Evolutionary conservation across 2,329 filamentous ascomycete species (phyloP).

Genomic region (Venturia aucupariae): DNA sequence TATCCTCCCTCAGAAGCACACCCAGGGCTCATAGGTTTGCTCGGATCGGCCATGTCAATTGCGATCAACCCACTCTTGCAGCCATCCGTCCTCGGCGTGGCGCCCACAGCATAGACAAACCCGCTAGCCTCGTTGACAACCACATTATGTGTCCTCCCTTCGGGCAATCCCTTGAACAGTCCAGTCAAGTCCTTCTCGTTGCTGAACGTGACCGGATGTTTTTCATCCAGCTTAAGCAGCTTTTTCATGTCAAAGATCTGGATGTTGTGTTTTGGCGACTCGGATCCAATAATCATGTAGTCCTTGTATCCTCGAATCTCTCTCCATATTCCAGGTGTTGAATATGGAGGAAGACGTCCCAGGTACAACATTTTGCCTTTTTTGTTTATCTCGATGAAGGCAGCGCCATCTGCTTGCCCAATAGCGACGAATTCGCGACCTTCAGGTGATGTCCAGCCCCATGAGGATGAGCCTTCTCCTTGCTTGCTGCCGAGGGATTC

Average conservation of each 20-base stretch:
- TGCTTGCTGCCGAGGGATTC: constrained; percentile 40
- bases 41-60: constrained; percentile 47
- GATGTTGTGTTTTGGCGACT: constrained; percentile 44
- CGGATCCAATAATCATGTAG: constrained; percentile 35
- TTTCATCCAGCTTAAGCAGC: constrained; percentile 26
- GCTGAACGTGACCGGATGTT: constrained; percentile 33
- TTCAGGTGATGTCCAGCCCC: constrained; percentile 46
- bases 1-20: constrained; percentile 50
- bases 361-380: constrained; percentile 44
- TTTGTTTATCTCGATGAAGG: constrained; percentile 44
- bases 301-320: constrained; percentile 40
- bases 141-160: constrained; percentile 43
- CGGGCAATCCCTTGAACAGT: constrained; percentile 31
- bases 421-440: constrained; percentile 47
- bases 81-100: constrained; percentile 31
- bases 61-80: constrained; percentile 50
- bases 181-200: constrained; percentile 34
- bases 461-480: constrained; percentile 38
- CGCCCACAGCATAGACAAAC: constrained; percentile 36
- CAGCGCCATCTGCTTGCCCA: constrained; percentile 45
- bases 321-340: constrained; percentile 40
- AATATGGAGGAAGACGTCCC: constrained; percentile 42
- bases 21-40: constrained; percentile 45
- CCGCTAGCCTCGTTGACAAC: constrained; percentile 40
- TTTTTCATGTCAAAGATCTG: constrained; percentile 56